Evolutionary conservation across 2,329 filamentous ascomycete species (phyloP).

Genomic region (Verticillium albo-atrum): DNA sequence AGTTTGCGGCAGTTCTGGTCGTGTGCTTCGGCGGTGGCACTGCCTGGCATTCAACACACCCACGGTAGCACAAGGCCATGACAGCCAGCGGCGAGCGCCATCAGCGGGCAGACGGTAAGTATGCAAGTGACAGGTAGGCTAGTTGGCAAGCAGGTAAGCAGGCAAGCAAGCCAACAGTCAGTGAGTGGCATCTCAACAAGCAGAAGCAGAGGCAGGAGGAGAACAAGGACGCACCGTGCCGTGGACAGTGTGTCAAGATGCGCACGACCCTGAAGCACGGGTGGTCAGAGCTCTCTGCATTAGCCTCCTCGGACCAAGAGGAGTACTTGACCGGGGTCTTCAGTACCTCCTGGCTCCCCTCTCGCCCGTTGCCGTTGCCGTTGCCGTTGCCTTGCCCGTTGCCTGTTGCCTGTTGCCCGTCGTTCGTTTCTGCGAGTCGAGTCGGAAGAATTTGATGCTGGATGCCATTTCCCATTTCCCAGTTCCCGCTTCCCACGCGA

Average conservation of each 20-base stretch:
- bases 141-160: too few relatives aligned
- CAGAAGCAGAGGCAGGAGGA: not conserved
- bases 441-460: not conserved
- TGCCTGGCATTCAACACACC: too few relatives aligned
- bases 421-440: not conserved
- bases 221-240: not conserved
- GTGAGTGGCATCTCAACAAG: too few relatives aligned
- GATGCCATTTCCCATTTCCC: not conserved
- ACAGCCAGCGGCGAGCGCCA: too few relatives aligned
- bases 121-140: too few relatives aligned
- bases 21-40: not conserved
- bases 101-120: too few relatives aligned
- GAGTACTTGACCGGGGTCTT: not conserved
- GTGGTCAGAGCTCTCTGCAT: conserved; percentile 5
- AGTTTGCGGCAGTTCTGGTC: not conserved
- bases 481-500: too few relatives aligned
- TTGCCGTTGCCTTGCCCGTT: too few relatives aligned
- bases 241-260: not conserved
- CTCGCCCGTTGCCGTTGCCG: too few relatives aligned
- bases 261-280: not conserved
- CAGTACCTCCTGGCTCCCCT: not conserved
- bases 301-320: not conserved
- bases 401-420: not conserved
- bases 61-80: too few relatives aligned
- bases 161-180: too few relatives aligned